Percentiles rank a stretch among this genome's conserved stretches.
phyloP scores from a whole-genome alignment of 2,329 filamentous ascomycete species.

The Pyrenophora tritici-repentis region DNA sequence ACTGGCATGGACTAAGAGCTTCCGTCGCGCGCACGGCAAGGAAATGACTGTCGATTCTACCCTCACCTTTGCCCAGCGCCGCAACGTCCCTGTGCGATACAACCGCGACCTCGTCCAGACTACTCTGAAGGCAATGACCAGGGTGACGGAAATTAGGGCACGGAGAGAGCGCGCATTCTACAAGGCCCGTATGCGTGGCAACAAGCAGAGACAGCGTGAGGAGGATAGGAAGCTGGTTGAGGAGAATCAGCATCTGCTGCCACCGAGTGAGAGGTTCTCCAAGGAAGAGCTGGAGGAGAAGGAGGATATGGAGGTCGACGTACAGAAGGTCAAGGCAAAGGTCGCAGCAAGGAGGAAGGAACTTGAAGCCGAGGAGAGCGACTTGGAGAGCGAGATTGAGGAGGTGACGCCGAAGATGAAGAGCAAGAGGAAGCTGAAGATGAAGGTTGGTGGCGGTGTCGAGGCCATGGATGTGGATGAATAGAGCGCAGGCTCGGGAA shows the following conservation, averaged over 20 bases:
- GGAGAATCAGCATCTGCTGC: slow-evolving; percentile 90
- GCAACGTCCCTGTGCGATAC: slow-evolving; percentile 95
- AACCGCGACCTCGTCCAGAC: slow-evolving; percentile 87
- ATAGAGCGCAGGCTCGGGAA: slow-evolving; percentile 8
- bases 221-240: slow-evolving; percentile 85
- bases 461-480: slow-evolving; percentile 56
- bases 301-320: slow-evolving; percentile 61
- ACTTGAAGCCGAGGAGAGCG: slow-evolving; percentile 62
- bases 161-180: slow-evolving; percentile 90
- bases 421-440: slow-evolving; percentile 55
- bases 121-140: slow-evolving; percentile 90
- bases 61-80: slow-evolving; percentile 86
- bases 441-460: slow-evolving; percentile 52
- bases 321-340: slow-evolving; percentile 56
- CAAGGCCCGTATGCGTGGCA: slow-evolving; percentile 89
- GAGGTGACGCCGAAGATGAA: slow-evolving; percentile 46
- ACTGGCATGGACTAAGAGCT: slow-evolving; percentile 55
- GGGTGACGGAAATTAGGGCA: slow-evolving; percentile 81
- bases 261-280: slow-evolving; percentile 55
- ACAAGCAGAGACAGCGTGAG: slow-evolving; percentile 79
- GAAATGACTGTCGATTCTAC: slow-evolving; percentile 84
- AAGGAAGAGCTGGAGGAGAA: slow-evolving; percentile 61
- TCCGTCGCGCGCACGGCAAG: slow-evolving; percentile 60
- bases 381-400: slow-evolving; percentile 43
- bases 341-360: slow-evolving; percentile 63